phyloP scores from a whole-genome alignment of 2,329 filamentous ascomycete species.

The Hypoxylon sp. region DNA sequence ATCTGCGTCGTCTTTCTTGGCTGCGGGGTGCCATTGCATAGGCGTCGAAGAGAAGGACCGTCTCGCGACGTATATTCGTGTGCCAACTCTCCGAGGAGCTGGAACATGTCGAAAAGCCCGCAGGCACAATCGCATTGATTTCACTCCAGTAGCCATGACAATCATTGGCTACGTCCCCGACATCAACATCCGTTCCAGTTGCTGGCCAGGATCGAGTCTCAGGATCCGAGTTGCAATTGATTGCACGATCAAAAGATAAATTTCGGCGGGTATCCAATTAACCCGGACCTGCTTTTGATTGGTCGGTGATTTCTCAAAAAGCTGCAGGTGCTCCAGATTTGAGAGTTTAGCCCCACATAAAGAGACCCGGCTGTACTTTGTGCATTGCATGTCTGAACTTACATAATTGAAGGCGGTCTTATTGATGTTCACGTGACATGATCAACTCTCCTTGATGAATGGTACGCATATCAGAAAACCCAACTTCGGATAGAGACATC shows the following conservation, averaged over 20 bases:
- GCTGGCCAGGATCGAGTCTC: slow-evolving; percentile 13
- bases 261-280: slow-evolving; percentile 33
- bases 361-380: neutral
- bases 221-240: slow-evolving; percentile 1
- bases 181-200: slow-evolving; percentile 35
- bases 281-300: slow-evolving; percentile 19
- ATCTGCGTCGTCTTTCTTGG: slow-evolving; percentile 46
- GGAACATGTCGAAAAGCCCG: slow-evolving; percentile 54
- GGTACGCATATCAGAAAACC: no score
- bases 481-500: no score
- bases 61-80: slow-evolving; percentile 46
- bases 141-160: slow-evolving; percentile 60
- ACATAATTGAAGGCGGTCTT: no score
- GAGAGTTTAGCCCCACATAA: neutral
- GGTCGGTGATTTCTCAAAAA: neutral
- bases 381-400: neutral
- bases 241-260: slow-evolving; percentile 24
- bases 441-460: no score
- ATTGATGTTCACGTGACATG: no score
- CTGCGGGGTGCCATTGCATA: slow-evolving; percentile 39
- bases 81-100: slow-evolving; percentile 38
- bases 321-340: no score
- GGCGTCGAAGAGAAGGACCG: slow-evolving; percentile 53
- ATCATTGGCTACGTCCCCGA: slow-evolving; percentile 41
- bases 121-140: slow-evolving; percentile 59